Conservation (phyloP, 2,329 filamentous ascomycete genomes). For the Aspergillus neoniger region DNA sequence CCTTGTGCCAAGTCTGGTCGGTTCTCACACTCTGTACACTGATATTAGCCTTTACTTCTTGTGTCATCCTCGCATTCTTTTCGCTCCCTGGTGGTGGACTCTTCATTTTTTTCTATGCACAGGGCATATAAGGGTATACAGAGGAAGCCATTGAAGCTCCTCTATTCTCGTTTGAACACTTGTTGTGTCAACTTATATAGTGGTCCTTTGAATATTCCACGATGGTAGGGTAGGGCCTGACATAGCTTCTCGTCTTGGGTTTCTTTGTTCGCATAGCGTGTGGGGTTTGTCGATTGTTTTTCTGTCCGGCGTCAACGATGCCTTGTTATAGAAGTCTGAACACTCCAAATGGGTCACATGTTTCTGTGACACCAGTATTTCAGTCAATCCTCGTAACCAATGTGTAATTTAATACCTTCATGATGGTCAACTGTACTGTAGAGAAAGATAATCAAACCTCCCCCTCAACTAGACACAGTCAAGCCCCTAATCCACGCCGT, state of each 20-base stretch:
- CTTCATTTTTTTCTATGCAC: conserved; percentile 7
- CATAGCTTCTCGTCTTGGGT: conserved; percentile 24
- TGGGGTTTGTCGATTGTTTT: conserved; percentile 34
- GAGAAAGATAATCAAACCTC: background rate
- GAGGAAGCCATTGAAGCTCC: conserved; percentile 7
- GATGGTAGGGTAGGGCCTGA: conserved; percentile 17
- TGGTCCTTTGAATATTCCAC: conserved; percentile 16
- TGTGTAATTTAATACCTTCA: background rate
- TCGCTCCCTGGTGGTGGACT: conserved; percentile 4
- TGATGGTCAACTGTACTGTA: background rate
- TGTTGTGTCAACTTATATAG: conserved; percentile 23
- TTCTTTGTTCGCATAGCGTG: conserved; percentile 42
- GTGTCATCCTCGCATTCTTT: background rate
- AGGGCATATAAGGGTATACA: conserved; percentile 10
- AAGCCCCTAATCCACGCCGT: background rate
- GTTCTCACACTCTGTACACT: conserved; percentile 33
- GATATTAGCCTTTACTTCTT: conserved; percentile 16
- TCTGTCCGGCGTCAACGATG: conserved; percentile 10
- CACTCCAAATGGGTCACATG: background rate
- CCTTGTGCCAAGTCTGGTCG: conserved; percentile 29
- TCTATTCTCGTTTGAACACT: conserved; percentile 13
- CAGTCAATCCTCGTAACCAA: background rate
- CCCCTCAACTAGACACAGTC: background rate
- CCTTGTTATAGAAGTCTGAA: conserved; percentile 13
- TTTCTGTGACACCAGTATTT: background rate